A percentile compares a stretch with the other conserved stretches of the same genome.
These are phyloP conservation scores for Phellinidium pouzarii DNA, from an alignment of 1,284 basidiomycete genomes.

Conservation along the genomic window DNA sequence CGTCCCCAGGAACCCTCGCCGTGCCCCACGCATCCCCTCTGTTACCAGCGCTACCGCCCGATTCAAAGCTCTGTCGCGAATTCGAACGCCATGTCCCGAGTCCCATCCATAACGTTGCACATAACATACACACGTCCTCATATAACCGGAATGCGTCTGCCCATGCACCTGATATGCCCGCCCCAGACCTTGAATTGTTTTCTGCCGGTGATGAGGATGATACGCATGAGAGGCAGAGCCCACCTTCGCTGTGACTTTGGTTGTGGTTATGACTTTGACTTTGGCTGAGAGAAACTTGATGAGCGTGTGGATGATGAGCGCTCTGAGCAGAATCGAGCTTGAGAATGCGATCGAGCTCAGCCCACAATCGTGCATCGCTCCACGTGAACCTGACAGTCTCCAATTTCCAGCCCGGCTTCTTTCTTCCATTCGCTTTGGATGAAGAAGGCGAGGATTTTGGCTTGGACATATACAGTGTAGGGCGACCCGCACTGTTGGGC, in stretches of 20 bases:
- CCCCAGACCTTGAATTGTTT: conserved; percentile 19
- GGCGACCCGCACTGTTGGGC: conserved; percentile 50
- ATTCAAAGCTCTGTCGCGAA: conserved; percentile 40
- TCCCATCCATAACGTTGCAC: conserved; percentile 74
- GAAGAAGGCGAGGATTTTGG: conserved; percentile 30
- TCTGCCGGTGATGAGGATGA: conserved; percentile 24
- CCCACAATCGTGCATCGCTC: conserved; percentile 78
- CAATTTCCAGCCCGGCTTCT: conserved; percentile 33
- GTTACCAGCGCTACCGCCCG: conserved; percentile 22
- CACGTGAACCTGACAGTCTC: conserved; percentile 65
- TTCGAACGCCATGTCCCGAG: conserved; percentile 57
- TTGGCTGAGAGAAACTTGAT: conserved; percentile 34
- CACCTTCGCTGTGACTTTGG: no score
- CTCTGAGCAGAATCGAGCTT: conserved; percentile 38
- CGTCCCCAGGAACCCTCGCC: conserved; percentile 55
- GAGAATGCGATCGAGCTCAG: conserved; percentile 61
- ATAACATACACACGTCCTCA: conserved; percentile 74
- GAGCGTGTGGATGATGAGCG: conserved; percentile 22
- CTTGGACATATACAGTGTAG: conserved; percentile 54
- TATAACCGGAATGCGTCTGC: conserved; percentile 73
- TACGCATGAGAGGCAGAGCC: conserved; percentile 1
- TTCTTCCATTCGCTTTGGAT: conserved; percentile 8
- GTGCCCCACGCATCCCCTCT: conserved; percentile 42
- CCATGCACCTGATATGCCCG: conserved; percentile 37
- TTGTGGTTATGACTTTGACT: no score